Percentiles rank a stretch among this genome's conserved stretches.
Evolutionary conservation across 1,284 basidiomycete species (phyloP).

Genomic region (Lentinus polychrous): DNA sequence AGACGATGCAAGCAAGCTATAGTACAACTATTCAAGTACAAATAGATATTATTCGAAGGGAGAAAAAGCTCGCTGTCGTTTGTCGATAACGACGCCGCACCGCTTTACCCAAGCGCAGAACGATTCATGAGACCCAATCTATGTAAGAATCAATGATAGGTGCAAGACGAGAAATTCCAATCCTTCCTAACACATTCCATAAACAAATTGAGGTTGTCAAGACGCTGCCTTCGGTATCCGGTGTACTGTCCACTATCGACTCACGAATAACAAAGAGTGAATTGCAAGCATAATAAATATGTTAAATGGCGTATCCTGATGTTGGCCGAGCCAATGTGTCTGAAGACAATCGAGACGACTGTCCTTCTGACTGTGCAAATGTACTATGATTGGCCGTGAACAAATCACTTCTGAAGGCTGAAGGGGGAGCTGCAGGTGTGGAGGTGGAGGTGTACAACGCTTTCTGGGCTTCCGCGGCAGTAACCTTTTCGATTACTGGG

Average conservation of each 20-base stretch:
- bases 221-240: background rate
- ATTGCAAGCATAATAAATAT: background rate
- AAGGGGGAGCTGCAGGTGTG: background rate
- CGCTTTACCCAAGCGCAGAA: too few species aligned
- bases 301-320: background rate
- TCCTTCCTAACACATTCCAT: too few species aligned
- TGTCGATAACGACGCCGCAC: too few species aligned
- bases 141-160: too few species aligned
- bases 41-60: too few species aligned
- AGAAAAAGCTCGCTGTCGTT: too few species aligned
- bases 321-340: background rate
- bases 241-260: background rate
- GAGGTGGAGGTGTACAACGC: slow-evolving; percentile 9
- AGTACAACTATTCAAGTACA: too few species aligned
- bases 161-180: too few species aligned
- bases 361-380: background rate
- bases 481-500: slow-evolving; percentile 22
- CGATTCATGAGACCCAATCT: too few species aligned
- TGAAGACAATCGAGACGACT: background rate
- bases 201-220: background rate
- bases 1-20: too few species aligned
- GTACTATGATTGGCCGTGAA: background rate
- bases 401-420: too few species aligned
- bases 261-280: background rate
- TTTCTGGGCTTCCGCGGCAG: slow-evolving; percentile 14